A percentile compares a stretch with the other conserved stretches of the same genome.
Conservation (phyloP, 73 alveolate genomes). For the Paramecium bursaria region DNA sequence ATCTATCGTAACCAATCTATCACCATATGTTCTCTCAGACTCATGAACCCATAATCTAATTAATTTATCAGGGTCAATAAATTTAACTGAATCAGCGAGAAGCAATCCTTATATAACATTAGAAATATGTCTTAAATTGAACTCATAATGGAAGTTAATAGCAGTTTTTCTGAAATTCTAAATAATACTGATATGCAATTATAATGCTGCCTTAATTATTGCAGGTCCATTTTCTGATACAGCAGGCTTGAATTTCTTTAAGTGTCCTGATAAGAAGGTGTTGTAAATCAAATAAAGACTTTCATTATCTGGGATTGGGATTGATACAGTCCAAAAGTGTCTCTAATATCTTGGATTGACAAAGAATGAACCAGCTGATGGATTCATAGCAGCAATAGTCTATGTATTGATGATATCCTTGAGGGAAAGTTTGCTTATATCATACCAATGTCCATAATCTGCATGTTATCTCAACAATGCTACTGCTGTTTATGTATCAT, state of each 20-base stretch:
- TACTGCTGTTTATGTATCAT: constrained; percentile 99
- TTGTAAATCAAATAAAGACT: constrained; percentile 98
- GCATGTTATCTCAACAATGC: constrained; percentile 98
- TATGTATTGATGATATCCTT: constrained; percentile 99
- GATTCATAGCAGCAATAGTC: constrained; percentile 99
- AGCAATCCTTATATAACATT: constrained; percentile 99
- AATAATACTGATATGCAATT: constrained; percentile 97
- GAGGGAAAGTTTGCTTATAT: constrained; percentile 94
- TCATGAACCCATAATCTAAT: constrained; percentile 99
- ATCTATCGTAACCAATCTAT: constrained; percentile 94
- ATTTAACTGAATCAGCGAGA: constrained; percentile 95
- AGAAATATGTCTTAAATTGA: constrained; percentile 98
- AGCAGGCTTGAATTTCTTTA: constrained; percentile 92
- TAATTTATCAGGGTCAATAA: constrained; percentile 94
- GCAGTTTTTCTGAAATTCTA: constrained; percentile 99
- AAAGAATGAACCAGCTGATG: constrained; percentile 99
- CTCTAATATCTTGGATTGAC: constrained; percentile 99
- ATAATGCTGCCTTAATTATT: constrained; percentile 97
- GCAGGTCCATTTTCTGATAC: constrained; percentile 95
- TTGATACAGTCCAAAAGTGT: constrained; percentile 99
- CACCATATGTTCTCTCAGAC: constrained; percentile 99
- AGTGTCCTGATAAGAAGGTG: constrained; percentile 98
- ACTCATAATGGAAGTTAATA: constrained; percentile 99
- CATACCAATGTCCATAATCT: constrained; percentile 99
- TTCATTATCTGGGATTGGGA: constrained; percentile 97